Evolutionary conservation across 768 basidiomycete species (phyloP).

Genomic region (Collybiopsis luxurians): DNA sequence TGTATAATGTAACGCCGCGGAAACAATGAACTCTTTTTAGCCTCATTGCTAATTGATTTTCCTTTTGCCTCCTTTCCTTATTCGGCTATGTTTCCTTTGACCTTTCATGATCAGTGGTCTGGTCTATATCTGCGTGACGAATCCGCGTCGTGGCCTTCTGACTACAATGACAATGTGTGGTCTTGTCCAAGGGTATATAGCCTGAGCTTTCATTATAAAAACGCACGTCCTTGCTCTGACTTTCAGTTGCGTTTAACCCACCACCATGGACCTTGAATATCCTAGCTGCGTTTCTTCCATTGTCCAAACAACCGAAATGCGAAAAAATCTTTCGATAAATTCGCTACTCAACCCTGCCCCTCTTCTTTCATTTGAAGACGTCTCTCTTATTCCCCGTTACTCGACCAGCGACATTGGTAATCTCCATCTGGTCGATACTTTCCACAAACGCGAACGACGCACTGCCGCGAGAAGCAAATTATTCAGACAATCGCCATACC

Average conservation of each 20-base stretch:
- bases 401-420: neutral
- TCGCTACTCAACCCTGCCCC: too few relatives aligned
- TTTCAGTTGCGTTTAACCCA: too few relatives aligned
- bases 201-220: neutral
- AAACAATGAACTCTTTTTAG: conserved; percentile 3
- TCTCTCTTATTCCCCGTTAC: neutral
- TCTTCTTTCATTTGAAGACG: too few relatives aligned
- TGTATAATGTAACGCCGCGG: neutral
- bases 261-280: too few relatives aligned
- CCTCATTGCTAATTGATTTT: conserved; percentile 5
- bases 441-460: neutral
- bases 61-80: neutral
- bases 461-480: neutral
- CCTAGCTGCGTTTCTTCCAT: too few relatives aligned
- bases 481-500: neutral
- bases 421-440: neutral
- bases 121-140: neutral
- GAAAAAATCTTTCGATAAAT: too few relatives aligned
- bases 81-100: neutral
- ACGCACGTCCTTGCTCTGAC: neutral
- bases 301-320: too few relatives aligned
- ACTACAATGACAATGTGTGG: neutral
- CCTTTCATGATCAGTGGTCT: neutral
- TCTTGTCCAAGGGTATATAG: neutral
- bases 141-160: neutral